phyloP scores from a whole-genome alignment of 192 early-diverging fungal genomes.

The Gamsiella multidivaricata region DNA sequence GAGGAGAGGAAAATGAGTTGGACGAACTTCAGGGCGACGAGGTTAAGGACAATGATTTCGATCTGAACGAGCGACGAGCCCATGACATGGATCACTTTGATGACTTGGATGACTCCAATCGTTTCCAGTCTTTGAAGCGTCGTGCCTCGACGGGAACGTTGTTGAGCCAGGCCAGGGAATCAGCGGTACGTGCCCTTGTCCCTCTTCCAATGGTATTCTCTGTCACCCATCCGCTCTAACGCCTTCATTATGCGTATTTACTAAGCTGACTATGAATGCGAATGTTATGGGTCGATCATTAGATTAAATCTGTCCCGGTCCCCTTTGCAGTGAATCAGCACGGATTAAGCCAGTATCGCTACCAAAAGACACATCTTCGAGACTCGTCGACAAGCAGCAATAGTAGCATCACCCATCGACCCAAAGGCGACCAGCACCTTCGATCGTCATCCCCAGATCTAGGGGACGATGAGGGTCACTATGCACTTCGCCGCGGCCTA shows the following conservation, averaged over 20 bases:
- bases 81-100: constrained; percentile 25
- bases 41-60: constrained; percentile 21
- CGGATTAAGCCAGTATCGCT: not conserved
- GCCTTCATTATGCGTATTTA: no score
- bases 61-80: not conserved
- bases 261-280: not conserved
- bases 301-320: constrained; percentile 19
- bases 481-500: not conserved
- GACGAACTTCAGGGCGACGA: constrained; percentile 30
- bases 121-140: constrained; percentile 42
- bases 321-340: not conserved
- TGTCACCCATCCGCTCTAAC: no score
- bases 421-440: not conserved
- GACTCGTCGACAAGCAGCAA: not conserved
- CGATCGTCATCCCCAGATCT: constrained; percentile 39
- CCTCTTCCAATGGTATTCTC: no score
- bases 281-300: not conserved
- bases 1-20: constrained; percentile 30
- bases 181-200: constrained; percentile 12
- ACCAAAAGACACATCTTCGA: not conserved
- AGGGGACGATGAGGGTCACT: not conserved
- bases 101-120: constrained; percentile 24
- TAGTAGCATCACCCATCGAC: not conserved
- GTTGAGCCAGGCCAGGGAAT: constrained; percentile 26
- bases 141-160: constrained; percentile 46